Evolutionary conservation across 768 basidiomycete genomes (phyloP).

Genomic region (Lactarius hatsudake): DNA sequence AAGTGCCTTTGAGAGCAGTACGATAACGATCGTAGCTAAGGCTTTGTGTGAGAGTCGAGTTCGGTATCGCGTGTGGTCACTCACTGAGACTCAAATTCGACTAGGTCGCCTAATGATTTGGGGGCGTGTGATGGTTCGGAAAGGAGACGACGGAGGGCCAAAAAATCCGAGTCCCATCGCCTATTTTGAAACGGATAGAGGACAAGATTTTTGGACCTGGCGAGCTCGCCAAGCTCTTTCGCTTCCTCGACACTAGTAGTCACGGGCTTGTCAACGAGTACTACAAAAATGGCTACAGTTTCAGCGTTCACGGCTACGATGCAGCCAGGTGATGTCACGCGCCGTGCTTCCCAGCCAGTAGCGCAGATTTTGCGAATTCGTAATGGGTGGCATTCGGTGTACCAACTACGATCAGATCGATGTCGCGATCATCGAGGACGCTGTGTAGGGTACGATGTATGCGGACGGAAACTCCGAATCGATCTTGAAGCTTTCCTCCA

Average conservation of each 20-base stretch:
- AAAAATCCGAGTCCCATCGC: constrained; percentile 77
- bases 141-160: constrained; percentile 60
- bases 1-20: constrained; percentile 59
- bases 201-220: constrained; percentile 56
- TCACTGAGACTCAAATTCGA: constrained; percentile 76
- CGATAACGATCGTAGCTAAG: constrained; percentile 74
- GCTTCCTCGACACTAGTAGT: constrained; percentile 60
- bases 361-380: constrained; percentile 56
- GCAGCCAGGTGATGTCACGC: constrained; percentile 18
- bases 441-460: constrained; percentile 60
- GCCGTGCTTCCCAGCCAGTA: constrained; percentile 76
- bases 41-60: not conserved
- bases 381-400: constrained; percentile 79
- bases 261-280: constrained; percentile 79
- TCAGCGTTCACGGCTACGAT: not conserved
- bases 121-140: constrained; percentile 49
- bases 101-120: constrained; percentile 55
- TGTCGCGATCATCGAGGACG: constrained; percentile 57
- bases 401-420: constrained; percentile 66
- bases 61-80: constrained; percentile 27
- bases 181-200: constrained; percentile 74
- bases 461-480: constrained; percentile 55
- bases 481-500: constrained; percentile 62
- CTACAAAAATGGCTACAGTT: constrained; percentile 35
- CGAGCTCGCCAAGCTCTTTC: constrained; percentile 55